Percentiles rank a stretch among this genome's conserved stretches.
Conservation (phyloP, 352 stramenopile species). For the Phytopythium aichiense region DNA sequence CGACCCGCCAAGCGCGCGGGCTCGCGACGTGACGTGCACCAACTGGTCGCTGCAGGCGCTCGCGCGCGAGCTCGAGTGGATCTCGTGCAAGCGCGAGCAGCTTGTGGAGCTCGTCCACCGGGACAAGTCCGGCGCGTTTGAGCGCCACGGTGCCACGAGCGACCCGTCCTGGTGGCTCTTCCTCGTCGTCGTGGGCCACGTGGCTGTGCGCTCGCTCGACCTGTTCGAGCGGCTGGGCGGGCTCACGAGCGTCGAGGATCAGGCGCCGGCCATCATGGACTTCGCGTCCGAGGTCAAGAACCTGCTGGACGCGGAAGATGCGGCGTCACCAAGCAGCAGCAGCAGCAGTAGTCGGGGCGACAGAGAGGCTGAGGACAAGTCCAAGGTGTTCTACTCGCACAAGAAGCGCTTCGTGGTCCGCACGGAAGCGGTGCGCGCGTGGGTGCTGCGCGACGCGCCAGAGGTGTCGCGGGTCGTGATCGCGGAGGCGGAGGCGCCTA, state of each 20-base stretch:
- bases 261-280: conserved; percentile 18
- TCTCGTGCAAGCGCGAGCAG: conserved; percentile 48
- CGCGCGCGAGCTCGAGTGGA: conserved; percentile 40
- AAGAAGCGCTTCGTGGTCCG: conserved; percentile 24
- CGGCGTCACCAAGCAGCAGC: neutral
- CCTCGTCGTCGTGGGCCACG: conserved; percentile 46
- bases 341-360: neutral
- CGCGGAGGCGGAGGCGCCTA: conserved; percentile 22
- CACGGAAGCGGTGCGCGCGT: conserved; percentile 20
- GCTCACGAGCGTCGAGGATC: conserved; percentile 15
- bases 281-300: conserved; percentile 26
- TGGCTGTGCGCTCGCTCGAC: conserved; percentile 34
- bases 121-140: conserved; percentile 4
- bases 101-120: conserved; percentile 40
- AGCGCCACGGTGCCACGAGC: conserved; percentile 16
- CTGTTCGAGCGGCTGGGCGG: conserved; percentile 29
- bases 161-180: conserved; percentile 58
- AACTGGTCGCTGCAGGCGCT: conserved; percentile 15
- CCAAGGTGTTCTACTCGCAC: conserved; percentile 23
- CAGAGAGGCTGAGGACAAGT: neutral
- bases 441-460: conserved; percentile 40
- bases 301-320: conserved; percentile 13
- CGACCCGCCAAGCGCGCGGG: conserved; percentile 7
- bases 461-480: conserved; percentile 21
- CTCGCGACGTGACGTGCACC: conserved; percentile 7